phyloP scores from a whole-genome alignment of 768 basidiomycete species.

The Boletus sp. region DNA sequence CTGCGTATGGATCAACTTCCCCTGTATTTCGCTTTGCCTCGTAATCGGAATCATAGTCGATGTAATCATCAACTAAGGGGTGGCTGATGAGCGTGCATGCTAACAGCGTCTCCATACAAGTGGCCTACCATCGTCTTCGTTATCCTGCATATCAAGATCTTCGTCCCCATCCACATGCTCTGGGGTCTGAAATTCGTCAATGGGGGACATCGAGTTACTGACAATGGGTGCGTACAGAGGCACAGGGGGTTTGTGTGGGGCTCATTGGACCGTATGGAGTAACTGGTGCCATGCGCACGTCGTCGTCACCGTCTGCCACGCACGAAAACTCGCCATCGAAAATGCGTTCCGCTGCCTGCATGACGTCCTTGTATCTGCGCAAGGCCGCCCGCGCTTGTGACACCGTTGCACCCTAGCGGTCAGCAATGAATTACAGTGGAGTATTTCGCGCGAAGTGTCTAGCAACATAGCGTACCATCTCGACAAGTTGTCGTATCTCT shows the following conservation, averaged over 20 bases:
- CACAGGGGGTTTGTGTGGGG: conserved; percentile 28
- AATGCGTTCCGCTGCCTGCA: conserved; percentile 85
- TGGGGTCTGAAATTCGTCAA: conserved; percentile 47
- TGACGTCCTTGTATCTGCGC: conserved; percentile 80
- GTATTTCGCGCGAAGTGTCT: neutral
- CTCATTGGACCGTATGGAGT: conserved; percentile 26
- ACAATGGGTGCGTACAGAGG: conserved; percentile 18
- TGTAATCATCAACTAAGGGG: conserved; percentile 51
- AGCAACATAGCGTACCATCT: conserved; percentile 43
- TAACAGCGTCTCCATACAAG: neutral
- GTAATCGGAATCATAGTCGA: conserved; percentile 83
- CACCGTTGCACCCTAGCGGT: conserved; percentile 69
- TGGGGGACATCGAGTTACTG: neutral
- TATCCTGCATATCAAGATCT: conserved; percentile 45
- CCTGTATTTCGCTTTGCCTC: conserved; percentile 46
- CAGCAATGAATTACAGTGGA: conserved; percentile 1
- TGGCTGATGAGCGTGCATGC: conserved; percentile 7
- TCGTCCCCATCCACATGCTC: conserved; percentile 54
- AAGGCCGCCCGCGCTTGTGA: conserved; percentile 84
- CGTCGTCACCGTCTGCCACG: conserved; percentile 52
- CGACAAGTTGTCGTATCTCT: conserved; percentile 60
- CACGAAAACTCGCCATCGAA: conserved; percentile 84
- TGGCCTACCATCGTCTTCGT: conserved; percentile 50
- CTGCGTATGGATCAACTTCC: conserved; percentile 87
- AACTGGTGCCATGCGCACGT: conserved; percentile 44